phyloP scores from a whole-genome alignment of 148 eudicot species.

The Tetragonia tetragonoides region DNA sequence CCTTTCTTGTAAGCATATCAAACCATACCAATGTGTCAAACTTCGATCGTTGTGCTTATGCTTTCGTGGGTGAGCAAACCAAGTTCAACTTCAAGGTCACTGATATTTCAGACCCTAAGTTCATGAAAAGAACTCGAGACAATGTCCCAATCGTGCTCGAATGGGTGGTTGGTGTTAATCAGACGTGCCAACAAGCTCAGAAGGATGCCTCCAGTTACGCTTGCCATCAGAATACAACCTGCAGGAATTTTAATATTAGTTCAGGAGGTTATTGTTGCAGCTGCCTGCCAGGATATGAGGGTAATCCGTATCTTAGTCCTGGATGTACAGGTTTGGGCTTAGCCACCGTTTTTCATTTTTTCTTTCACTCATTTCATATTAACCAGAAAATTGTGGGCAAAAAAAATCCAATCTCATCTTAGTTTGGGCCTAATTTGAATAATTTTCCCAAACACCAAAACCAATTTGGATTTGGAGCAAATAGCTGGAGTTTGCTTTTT shows the following conservation, averaged over 20 bases:
- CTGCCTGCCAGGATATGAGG: constrained; percentile 40
- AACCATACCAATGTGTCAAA: not conserved
- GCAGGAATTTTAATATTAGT: constrained; percentile 28
- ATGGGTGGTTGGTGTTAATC: constrained; percentile 27
- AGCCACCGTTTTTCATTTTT: too few species aligned
- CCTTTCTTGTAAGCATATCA: not conserved
- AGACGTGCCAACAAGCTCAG: constrained; percentile 25
- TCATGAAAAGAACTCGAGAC: constrained; percentile 6
- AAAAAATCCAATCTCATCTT: too few species aligned
- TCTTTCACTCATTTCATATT: too few species aligned
- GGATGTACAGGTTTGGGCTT: constrained; percentile 43
- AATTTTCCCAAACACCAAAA: too few species aligned
- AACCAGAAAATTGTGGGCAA: too few species aligned
- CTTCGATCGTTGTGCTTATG: constrained; percentile 36
- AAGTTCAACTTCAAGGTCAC: constrained; percentile 18
- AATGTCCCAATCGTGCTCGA: constrained; percentile 44
- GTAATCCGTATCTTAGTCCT: constrained; percentile 46
- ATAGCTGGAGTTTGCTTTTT: too few species aligned
- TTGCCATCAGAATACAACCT: constrained; percentile 30
- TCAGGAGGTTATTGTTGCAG: constrained; percentile 43
- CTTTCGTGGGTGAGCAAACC: constrained; percentile 35
- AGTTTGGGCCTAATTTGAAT: too few species aligned
- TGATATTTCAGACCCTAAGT: constrained; percentile 30
- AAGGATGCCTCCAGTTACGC: constrained; percentile 13
- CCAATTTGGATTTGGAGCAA: too few species aligned